Base-by-base conservation (phyloP, 169 alveolate genomes). In the Prorocentrum cordatum region DNA sequence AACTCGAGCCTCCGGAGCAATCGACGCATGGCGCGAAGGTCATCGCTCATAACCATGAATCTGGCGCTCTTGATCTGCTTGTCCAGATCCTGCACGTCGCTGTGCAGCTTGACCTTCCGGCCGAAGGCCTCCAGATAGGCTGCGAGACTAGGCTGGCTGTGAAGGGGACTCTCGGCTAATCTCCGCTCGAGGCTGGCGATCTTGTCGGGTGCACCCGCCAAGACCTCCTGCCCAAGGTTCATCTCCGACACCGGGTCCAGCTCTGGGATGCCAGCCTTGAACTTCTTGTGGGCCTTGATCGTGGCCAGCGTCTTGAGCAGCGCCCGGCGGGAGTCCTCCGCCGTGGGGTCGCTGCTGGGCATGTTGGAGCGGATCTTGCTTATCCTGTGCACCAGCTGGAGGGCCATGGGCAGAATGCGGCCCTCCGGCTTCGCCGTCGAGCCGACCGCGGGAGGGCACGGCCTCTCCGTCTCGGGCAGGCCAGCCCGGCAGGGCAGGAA, bases 21-120 rank as follows among this genome's bases (percentile, higher is more conserved):
- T 68, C 97, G 94, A 87, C 96, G 95, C 99, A 97, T 97, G 66
- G 95, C 95, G 39, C 94, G 95, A 58, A 97, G 95, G 70, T 96
- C 98, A 24, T 95, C 96, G 91, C 36, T 31, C 91, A 82, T 61
- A 22, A 68, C 83, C 88, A 77, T 77, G 73, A 77, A 77, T 42
- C 73, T 72, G 33, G 67, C 36, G 26, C 35, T 45, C 29, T 62
- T 35, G 64, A 67, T 45, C 33, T 66, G 59, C 73, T 83, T 66
- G 42, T 83, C 91, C 45, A 83, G 18, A 5, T 83, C 73, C n/a
- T 67, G 67, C 22, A 66, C 73, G 20, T 58, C 68, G 68, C 24
- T 91, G 62, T 54, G 94, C 88, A 45, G 59, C 82, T 18, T 75
- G 93, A 84, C 93, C 95, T 59, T 77, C 62, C 35, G 31, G 58